These are phyloP conservation scores for Lagenidium giganteum DNA, from an alignment of 352 stramenopile species.

Conservation along the genomic window DNA sequence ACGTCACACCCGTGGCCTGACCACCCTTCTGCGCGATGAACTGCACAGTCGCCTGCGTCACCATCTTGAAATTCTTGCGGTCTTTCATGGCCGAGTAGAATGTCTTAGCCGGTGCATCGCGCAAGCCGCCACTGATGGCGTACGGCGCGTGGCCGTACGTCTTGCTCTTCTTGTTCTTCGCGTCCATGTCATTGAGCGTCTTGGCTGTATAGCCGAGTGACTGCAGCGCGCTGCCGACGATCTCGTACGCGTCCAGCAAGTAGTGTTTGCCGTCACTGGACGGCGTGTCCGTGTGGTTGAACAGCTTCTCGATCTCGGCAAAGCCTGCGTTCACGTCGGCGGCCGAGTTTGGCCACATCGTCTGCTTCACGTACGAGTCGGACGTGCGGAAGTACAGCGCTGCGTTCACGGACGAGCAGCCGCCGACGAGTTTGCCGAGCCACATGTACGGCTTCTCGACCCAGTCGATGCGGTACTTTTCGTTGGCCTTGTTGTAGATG, in stretches of 20 bases:
- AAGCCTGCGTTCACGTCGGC: slow-evolving; percentile 55
- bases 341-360: slow-evolving; percentile 36
- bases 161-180: slow-evolving; percentile 44
- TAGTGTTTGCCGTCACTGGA: slow-evolving; percentile 45
- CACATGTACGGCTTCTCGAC: slow-evolving; percentile 33
- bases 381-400: slow-evolving; percentile 75
- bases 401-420: slow-evolving; percentile 72
- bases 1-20: slow-evolving; percentile 40
- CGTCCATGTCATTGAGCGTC: slow-evolving; percentile 34
- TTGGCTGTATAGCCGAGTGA: slow-evolving; percentile 21
- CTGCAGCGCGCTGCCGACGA: slow-evolving; percentile 26
- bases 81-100: no score
- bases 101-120: slow-evolving; percentile 44
- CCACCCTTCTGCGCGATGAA: slow-evolving; percentile 42
- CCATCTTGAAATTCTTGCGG: slow-evolving; percentile 31
- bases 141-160: slow-evolving; percentile 47
- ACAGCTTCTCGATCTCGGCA: slow-evolving; percentile 32
- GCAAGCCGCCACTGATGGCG: slow-evolving; percentile 36
- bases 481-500: slow-evolving; percentile 38
- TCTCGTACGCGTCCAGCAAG: slow-evolving; percentile 40
- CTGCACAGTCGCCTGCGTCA: slow-evolving; percentile 38
- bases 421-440: slow-evolving; percentile 71
- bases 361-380: slow-evolving; percentile 33
- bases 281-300: slow-evolving; percentile 33
- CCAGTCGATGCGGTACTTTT: slow-evolving; percentile 45